Evolutionary conservation across 2,329 filamentous ascomycete species (phyloP).

Genomic region (Neofusicoccum cordaticola): DNA sequence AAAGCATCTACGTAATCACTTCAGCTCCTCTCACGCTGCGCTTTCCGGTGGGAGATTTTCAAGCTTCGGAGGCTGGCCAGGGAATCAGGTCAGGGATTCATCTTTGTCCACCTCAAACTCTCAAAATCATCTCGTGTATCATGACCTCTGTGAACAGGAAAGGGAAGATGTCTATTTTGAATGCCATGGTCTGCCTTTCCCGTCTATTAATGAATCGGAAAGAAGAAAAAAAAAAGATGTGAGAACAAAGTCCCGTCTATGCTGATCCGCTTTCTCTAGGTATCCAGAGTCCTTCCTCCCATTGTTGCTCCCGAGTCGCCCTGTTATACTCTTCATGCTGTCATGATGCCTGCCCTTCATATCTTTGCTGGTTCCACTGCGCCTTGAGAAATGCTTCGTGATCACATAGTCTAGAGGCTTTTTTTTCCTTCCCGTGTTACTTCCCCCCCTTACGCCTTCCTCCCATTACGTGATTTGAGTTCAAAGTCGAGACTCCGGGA

Average conservation of each 20-base stretch:
- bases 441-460: not conserved
- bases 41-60: too few species aligned
- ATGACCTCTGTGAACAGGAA: too few species aligned
- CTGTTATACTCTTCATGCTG: not conserved
- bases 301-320: not conserved
- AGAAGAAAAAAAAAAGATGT: not conserved
- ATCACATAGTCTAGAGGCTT: conserved; percentile 8
- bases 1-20: too few species aligned
- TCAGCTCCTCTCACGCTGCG: too few species aligned
- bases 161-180: not conserved
- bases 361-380: not conserved
- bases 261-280: not conserved
- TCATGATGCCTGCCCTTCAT: not conserved
- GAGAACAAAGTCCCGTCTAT: not conserved
- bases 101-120: too few species aligned
- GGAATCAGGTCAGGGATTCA: too few species aligned
- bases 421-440: not conserved
- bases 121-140: too few species aligned
- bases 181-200: not conserved
- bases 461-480: not conserved
- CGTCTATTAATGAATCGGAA: not conserved
- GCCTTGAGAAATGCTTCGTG: conserved; percentile 13
- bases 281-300: conserved; percentile 8
- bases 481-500: conserved; percentile 29
- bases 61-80: too few species aligned